A percentile compares a stretch with the other conserved stretches of the same genome.
Evolutionary conservation across 192 early-diverging fungal species (phyloP).

Genomic region (Coemansia sp.): DNA sequence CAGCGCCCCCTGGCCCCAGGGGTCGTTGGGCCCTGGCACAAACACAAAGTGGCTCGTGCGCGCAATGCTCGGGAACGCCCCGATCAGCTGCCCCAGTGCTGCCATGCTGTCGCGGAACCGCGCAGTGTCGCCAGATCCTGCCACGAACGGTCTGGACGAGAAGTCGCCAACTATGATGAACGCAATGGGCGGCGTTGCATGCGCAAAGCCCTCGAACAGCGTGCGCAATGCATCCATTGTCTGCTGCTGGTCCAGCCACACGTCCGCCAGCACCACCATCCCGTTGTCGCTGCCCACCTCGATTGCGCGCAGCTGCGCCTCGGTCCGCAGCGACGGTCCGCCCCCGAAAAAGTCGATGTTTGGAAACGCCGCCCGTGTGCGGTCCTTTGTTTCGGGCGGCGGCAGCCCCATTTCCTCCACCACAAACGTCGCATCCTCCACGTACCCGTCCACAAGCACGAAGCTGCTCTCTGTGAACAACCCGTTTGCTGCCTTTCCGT

Average conservation of each 20-base stretch:
- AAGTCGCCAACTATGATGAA: slow-evolving; percentile 91
- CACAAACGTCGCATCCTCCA: slow-evolving; percentile 68
- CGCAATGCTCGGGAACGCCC: slow-evolving; percentile 34
- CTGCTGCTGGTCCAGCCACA: slow-evolving; percentile 83
- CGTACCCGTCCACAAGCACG: slow-evolving; percentile 80
- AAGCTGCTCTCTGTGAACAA: slow-evolving; percentile 85
- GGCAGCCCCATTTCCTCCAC: slow-evolving; percentile 77
- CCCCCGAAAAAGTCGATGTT: slow-evolving; percentile 54
- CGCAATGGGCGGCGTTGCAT: slow-evolving; percentile 67
- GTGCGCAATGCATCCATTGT: slow-evolving; percentile 68
- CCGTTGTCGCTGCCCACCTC: slow-evolving; percentile 60
- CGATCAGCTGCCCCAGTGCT: slow-evolving; percentile 45
- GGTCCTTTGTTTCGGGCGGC: slow-evolving; percentile 62
- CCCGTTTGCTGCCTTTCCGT: slow-evolving; percentile 54
- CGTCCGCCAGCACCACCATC: slow-evolving; percentile 82
- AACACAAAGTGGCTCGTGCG: slow-evolving; percentile 73
- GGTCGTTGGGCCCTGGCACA: slow-evolving; percentile 87
- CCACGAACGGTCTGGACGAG: slow-evolving; percentile 68
- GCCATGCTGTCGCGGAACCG: slow-evolving; percentile 60
- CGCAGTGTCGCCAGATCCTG: slow-evolving; percentile 59
- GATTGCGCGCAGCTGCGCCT: slow-evolving; percentile 53
- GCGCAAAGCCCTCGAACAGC: slow-evolving; percentile 75
- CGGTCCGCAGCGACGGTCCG: slow-evolving; percentile 27
- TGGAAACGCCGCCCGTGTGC: slow-evolving; percentile 36
- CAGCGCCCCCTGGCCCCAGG: slow-evolving; percentile 68